phyloP scores from a whole-genome alignment of 352 stramenopile genomes.

The Pythium aquatile region DNA sequence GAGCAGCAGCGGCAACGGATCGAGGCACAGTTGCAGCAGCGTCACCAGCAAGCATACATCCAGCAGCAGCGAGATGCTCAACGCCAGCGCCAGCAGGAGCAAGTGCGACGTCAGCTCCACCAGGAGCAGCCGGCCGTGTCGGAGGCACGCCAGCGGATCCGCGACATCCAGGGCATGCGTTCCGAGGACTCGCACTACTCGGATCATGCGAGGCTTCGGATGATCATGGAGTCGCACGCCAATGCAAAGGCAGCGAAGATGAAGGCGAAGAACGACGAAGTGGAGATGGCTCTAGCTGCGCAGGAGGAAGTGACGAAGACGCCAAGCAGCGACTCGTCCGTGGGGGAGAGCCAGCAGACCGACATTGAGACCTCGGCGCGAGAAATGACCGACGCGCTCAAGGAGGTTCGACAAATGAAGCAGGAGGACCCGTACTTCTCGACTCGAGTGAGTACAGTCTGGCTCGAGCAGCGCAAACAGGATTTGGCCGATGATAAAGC shows the following conservation, averaged over 20 bases:
- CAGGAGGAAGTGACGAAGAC: background rate
- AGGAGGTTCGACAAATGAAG: slow-evolving; percentile 26
- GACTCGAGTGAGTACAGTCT: background rate
- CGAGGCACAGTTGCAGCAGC: background rate
- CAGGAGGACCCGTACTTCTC: slow-evolving; percentile 28
- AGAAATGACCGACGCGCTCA: slow-evolving; percentile 12
- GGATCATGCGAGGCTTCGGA: slow-evolving; percentile 36
- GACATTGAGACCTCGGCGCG: slow-evolving; percentile 9
- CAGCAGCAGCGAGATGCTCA: background rate
- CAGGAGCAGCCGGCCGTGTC: slow-evolving; percentile 21
- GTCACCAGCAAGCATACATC: background rate
- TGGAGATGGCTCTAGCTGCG: background rate
- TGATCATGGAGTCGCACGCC: slow-evolving; percentile 37
- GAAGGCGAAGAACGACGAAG: background rate
- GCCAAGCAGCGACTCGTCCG: no score
- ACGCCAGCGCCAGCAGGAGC: background rate
- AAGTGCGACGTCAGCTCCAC: background rate
- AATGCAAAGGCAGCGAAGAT: slow-evolving; percentile 3
- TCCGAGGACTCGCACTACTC: slow-evolving; percentile 57
- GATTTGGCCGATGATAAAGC: background rate
- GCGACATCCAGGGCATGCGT: slow-evolving; percentile 64
- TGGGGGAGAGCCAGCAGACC: background rate
- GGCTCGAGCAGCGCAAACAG: slow-evolving; percentile 9
- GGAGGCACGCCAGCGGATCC: slow-evolving; percentile 47
- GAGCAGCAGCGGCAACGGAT: background rate